Conservation (phyloP, 1,284 basidiomycete species). For the Rhodotorula mucilaginosa region DNA sequence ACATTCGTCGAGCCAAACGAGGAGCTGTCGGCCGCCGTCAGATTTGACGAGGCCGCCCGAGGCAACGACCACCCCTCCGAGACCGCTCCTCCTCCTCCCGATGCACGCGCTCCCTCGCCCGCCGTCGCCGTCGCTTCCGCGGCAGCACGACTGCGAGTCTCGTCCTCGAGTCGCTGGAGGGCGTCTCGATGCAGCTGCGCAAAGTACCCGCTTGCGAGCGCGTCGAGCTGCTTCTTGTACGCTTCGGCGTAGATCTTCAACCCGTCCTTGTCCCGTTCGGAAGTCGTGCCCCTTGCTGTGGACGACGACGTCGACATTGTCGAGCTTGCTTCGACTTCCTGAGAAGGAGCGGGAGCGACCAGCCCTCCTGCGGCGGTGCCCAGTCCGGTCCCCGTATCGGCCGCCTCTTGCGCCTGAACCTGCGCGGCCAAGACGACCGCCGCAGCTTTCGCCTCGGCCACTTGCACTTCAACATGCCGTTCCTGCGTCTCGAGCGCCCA, state of each 20-base stretch:
- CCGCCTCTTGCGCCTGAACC: constrained; percentile 16
- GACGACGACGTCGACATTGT: too few species aligned
- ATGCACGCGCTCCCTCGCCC: neutral
- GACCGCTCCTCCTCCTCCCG: neutral
- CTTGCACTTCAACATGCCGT: constrained; percentile 33
- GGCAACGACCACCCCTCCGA: neutral
- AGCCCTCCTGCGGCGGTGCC: neutral
- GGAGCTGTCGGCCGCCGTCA: neutral
- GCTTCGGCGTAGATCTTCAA: constrained; percentile 34
- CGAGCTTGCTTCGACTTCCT: neutral
- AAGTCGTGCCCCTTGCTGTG: neutral
- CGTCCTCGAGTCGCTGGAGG: constrained; percentile 27
- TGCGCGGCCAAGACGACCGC: constrained; percentile 38
- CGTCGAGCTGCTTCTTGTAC: constrained; percentile 38
- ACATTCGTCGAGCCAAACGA: neutral
- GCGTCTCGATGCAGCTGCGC: constrained; percentile 41
- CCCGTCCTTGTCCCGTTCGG: constrained; percentile 19
- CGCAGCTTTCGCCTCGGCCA: constrained; percentile 23
- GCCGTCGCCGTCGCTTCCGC: neutral
- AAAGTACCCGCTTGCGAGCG: constrained; percentile 41
- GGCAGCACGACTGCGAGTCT: constrained; percentile 2
- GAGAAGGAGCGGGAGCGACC: neutral
- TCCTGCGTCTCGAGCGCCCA: constrained; percentile 38
- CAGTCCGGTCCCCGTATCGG: neutral
- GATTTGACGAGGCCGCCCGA: neutral